These are phyloP conservation scores for Omphalotus guepiniiformis DNA, from an alignment of 768 basidiomycete genomes.

Conservation along the genomic window DNA sequence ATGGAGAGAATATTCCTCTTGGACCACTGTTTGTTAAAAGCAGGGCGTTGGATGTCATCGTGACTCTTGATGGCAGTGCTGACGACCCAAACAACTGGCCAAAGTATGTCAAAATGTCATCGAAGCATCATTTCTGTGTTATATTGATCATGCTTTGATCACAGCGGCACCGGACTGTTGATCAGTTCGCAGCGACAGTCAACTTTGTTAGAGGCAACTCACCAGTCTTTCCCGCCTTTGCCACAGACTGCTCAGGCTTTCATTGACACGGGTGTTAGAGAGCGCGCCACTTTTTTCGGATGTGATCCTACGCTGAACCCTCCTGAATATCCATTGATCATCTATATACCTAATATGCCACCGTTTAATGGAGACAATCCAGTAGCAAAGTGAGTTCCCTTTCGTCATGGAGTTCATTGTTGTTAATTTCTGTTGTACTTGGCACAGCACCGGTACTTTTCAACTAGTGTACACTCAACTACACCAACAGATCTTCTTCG, in stretches of 20 bases:
- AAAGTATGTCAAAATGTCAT: constrained; percentile 59
- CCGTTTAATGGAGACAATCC: constrained; percentile 57
- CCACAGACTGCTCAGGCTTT: constrained; percentile 51
- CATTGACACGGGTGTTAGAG: constrained; percentile 55
- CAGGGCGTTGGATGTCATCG: constrained; percentile 66
- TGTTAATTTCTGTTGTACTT: constrained; percentile 9
- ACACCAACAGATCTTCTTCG: constrained; percentile 53
- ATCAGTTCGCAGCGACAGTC: constrained; percentile 39
- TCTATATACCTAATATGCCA: constrained; percentile 76
- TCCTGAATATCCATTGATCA: constrained; percentile 59
- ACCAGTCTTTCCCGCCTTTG: constrained; percentile 63
- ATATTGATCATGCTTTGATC: constrained; percentile 21
- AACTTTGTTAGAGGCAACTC: constrained; percentile 41
- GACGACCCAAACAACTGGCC: constrained; percentile 61
- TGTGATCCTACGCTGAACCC: constrained; percentile 52
- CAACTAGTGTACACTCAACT: constrained; percentile 54
- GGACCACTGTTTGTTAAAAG: constrained; percentile 67
- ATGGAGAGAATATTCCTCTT: constrained; percentile 67
- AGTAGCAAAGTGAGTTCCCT: constrained; percentile 51
- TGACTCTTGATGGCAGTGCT: constrained; percentile 67
- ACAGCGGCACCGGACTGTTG: constrained; percentile 52
- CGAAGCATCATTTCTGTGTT: no score
- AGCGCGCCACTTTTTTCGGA: constrained; percentile 75
- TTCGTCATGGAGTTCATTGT: background rate
- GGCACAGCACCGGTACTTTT: constrained; percentile 49